Evolutionary conservation across 2,329 filamentous ascomycete genomes (phyloP), one percentile per base, ranked within the genome.

Genomic region (Hawksworthiomyces lignivorus): DNA sequence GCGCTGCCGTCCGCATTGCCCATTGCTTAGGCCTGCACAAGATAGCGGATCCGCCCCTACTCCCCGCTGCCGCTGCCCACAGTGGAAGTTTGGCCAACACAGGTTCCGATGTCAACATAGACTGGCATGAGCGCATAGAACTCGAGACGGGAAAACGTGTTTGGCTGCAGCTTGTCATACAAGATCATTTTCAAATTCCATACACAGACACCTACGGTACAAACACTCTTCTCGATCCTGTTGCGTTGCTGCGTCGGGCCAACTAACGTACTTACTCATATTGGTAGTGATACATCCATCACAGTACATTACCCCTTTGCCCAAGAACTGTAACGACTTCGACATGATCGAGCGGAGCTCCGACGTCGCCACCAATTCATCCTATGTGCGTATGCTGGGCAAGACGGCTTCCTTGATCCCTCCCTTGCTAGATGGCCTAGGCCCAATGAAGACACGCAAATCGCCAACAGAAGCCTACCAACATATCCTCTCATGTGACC

Each of bases 141-240:
- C 39, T 54, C 24, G 60, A 63, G 50, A 54, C 58, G 7, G 60
- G 60, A 5, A 54, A 56, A 35, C 49, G 61, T 4, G 50, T 58
- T 5, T 63, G 61, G 61, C 56, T 54, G 32, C 60, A 63, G 47
- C 45, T 56, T 11, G 54, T 61, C 10, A 59, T 62, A 18, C 60
- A 62, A 41, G 60, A 62, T 39, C 52, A 61, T 37, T 62, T 54
- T 35, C 41, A 47, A 21, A 50, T 62, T 6, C 55, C 58, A 1
- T 62, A 60, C 36, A 61, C 60, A 14, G 58, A 62, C 20, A 58
- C 56, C 5, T 63, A 62, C 40, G 51, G 57, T 52, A 35, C n/a
- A 20, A 44, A 12, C 28, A 14, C 18, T 40, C 10, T 27, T 21
- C 24, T 20, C 19, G 17, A 19, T 7, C 7, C 5, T 7, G 17